Base-by-base conservation (phyloP, 768 basidiomycete species). In the Mycena haematopus region DNA sequence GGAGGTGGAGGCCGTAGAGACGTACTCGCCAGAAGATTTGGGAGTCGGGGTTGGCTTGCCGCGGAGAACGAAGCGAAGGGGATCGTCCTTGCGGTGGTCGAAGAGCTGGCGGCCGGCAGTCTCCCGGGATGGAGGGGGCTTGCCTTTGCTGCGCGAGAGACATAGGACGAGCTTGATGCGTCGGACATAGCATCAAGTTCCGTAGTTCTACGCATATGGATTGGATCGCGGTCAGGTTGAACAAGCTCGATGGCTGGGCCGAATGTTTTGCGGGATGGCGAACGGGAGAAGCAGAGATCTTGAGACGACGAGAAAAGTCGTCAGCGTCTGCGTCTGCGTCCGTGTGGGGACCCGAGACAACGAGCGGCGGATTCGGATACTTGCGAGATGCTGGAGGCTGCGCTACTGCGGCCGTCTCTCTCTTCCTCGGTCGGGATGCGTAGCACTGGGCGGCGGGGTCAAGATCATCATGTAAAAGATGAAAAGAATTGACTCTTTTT, bases 61-160 rank as follows among this genome's bases (percentile, higher is more conserved):
- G 84, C 5, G 85, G 36, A 86, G 82, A 33, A 88, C 84, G 75
- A 99, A 99, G 13, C 90, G 85, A 33, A 95, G 85, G 0, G 97
- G 94, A 73, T 99, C 93, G 73, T 99, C 92, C 70, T 93, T 88
- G 40, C 92, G 83, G 62, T 92, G 93, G 71, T 99, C 95, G 60
- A 95, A 96, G 0, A 97, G 84, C 64, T 90, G 91, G 44, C 87
- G 77, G 8, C 75, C 64, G 11, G 81, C 73, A 3, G 80, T 67
- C 27, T 72, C 73, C 38, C 74, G 72, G 31, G 70, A 66, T 14
- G 71, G 67, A 13, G 74, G 54, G 74, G 71, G 13, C 75, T 66
- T 35, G 75, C 52, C 38, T 74, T 69, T 21, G 74, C 74, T 33
- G 73, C 63, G 60, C 77, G 76, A 17, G 78, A 77, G 14, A 75